Evolutionary conservation across 495 filamentous ascomycete species (phyloP), one percentile per base, ranked within the genome.

Genomic region (Xylona heveae): DNA sequence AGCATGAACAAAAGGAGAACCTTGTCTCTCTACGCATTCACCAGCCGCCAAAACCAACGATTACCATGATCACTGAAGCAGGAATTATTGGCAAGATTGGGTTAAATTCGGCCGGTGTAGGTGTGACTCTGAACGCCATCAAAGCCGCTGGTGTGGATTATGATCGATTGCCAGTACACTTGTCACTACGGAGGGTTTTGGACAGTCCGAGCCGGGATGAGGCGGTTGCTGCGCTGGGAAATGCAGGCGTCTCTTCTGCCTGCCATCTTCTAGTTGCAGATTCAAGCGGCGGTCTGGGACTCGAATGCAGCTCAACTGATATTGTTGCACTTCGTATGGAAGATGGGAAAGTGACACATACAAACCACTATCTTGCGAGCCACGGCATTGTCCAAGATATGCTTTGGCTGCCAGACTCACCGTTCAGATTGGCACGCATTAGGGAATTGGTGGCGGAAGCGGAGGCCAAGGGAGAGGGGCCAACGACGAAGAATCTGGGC

Each of bases 21-120:
- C 46, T 68, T 8, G 59, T 62, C 8, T 54, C 62, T 33, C 49
- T 73, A 13, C 55, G 57, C 7, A 64, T 77, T 42, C 56, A 53
- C 19, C 57, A 54, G 36, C 3, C 32, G 6, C 48, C 42, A 9
- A 63, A 59, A 37, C 62, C 66, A 4, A 53, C 43, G 3, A 62
- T 69, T 19, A 19, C 44, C 5, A 57, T 55, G 50, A 47, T 64
- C 25, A 65, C 61, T 1, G 59, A 77, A 51, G 74, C 71, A 12
- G 74, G 74, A 1, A 65, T 78, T n/a, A 62, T 78, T 13, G 70
- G 71, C 13, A 80, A 80, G 42, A 76, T 78, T 24, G 74, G 74
- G 1, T 53, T 76, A 43, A 78, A 77, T 40, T 53, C 50, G 9
- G 46, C 50, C 0, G 68, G 70, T 2, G 70, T 78, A 1, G 71